Evolutionary conservation across 495 filamentous ascomycete genomes (phyloP), one percentile per base, ranked within the genome.

Genomic region (Talaromyces proteolyticus): DNA sequence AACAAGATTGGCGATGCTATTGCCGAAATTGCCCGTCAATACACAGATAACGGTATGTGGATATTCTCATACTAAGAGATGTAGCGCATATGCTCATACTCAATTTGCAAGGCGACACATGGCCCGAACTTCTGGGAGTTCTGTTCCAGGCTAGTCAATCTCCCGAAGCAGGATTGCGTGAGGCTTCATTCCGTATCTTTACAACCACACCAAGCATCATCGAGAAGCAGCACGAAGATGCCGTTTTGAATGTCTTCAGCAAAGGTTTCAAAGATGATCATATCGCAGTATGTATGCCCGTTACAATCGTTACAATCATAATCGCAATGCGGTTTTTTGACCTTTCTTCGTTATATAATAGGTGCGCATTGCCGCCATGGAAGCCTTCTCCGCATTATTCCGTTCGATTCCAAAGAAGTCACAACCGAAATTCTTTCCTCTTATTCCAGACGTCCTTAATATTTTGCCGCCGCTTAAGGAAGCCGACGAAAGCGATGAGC

Each of bases 1-100:
- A 94, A 94, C 65, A 99, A 97, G 69, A 87, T 96, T 62, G 91
- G 90, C 49, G 94, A 99, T 67, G 90, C 93, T 2, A 85, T 97
- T 52, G 94, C 94, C 6, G 94, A 99, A 63, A 73, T 97, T 40
- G 94, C 91, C 25, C 83, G 94, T 59, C 89, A 97, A 64, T 95
- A 96, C 66, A 86, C 87, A 45, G 94, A 96, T 59, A 87, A 84
- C 54, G 85, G 89, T 95, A 76, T 66, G 87, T 58, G 49, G 52
- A 8, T 4, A 10, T 49, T 53, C 20, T 17, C 12, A 29, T 41
- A 5, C 8, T 26, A 12, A 20, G 0, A 36, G 3, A 16, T 6
- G 1, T 22, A 22, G 11, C 14, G 7, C 47, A 49, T 39, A 25
- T 18, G 56, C 52, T 44, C 22, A 56, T 52, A 34, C 34, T 46